Evolutionary conservation across 768 basidiomycete species (phyloP), one percentile per base, ranked within the genome.

Genomic region (Boletus vinaceobasis): DNA sequence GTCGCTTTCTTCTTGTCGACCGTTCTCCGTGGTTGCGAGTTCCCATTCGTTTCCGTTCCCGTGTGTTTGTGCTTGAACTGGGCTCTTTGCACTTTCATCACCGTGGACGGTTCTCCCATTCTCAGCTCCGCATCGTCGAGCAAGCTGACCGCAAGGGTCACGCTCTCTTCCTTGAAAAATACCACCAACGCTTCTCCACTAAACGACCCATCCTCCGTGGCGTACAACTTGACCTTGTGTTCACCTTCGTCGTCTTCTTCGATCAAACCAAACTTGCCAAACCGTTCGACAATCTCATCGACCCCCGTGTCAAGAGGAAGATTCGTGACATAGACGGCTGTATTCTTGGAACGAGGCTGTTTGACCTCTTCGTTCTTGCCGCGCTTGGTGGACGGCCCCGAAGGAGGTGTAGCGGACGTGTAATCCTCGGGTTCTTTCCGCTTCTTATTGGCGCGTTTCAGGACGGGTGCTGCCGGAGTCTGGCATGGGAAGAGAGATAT

Each of bases 81-180:
- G 32, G 91, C 92, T 59, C 82, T 83, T 53, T 83, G 73, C 27
- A 94, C 88, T 50, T 70, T 79, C 85, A 93, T 93, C 43, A 82
- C 73, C 14, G 87, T 84, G 7, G 79, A 79, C 7, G 87, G 72
- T 43, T 90, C 88, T 2, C 95, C 96, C 23, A 96, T 63, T 54
- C 93, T 77, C 56, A 99, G 74, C 69, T 97, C 94, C 2, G 91
- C 91, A 55, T 98, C 96, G 68, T 98, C 95, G 56, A 98, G 75
- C 50, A 98, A 76, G 60, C 79, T 88, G 57, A 90, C 66, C 9
- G 95, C 96, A 50, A 98, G 77, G 4, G 75, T 72, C 19, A 98
- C 97, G n/a, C 89, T 92, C 56, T 93, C 95, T 69, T 96, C 93
- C 71, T 97, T 97, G 79, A 98, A 96, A 72, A 90, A 99, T 33